phyloP scores from a whole-genome alignment of 768 basidiomycete species.

The Collybia sordida region DNA sequence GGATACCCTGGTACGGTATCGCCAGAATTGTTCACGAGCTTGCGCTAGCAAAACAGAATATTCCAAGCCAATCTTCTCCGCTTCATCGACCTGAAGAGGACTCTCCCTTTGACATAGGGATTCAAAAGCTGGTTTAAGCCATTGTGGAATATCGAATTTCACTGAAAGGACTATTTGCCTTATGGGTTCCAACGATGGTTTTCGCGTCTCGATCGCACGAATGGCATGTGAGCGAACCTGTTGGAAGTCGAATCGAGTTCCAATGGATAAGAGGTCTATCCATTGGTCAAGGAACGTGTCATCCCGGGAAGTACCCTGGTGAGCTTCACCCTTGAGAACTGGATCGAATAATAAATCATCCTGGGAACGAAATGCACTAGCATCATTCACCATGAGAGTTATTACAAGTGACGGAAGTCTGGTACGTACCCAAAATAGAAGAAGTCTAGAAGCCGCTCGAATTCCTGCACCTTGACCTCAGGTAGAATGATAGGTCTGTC shows the following conservation, averaged over 20 bases:
- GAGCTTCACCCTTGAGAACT: too few species aligned
- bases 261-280: slow-evolving; percentile 38
- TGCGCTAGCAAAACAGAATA: not conserved
- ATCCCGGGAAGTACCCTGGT: too few species aligned
- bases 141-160: slow-evolving; percentile 34
- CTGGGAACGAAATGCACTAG: too few species aligned
- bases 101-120: slow-evolving; percentile 31
- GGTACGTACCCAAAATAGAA: slow-evolving; percentile 36
- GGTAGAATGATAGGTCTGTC: slow-evolving; percentile 30
- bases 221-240: slow-evolving; percentile 33
- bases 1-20: too few species aligned
- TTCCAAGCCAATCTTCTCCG: slow-evolving; percentile 27
- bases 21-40: slow-evolving; percentile 7
- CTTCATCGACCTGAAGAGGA: slow-evolving; percentile 28
- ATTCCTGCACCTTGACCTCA: slow-evolving; percentile 30
- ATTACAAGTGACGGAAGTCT: not conserved
- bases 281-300: slow-evolving; percentile 23
- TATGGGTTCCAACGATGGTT: slow-evolving; percentile 24
- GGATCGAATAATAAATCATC: too few species aligned
- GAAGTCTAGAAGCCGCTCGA: slow-evolving; percentile 37
- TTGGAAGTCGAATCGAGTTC: slow-evolving; percentile 37
- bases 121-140: slow-evolving; percentile 37
- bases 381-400: slow-evolving; percentile 10
- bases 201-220: slow-evolving; percentile 19
- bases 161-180: slow-evolving; percentile 36